Base-by-base conservation (phyloP, 441 rosid genomes). In the Populus tomentosa region DNA sequence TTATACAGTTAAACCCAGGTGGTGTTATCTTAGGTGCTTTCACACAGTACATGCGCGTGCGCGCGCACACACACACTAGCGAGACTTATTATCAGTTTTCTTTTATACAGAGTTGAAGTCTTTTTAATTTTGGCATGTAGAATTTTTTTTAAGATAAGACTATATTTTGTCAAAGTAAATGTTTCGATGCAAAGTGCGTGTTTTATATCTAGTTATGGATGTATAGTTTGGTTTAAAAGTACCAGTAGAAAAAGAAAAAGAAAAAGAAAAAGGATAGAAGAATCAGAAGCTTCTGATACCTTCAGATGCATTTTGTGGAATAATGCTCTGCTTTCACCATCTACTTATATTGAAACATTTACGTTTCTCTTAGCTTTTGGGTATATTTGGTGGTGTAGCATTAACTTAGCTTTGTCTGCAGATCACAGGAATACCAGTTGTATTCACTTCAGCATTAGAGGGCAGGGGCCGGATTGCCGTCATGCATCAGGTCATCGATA, bases 401-500 rank as follows among this genome's bases (percentile, higher is more conserved):
- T n/a, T 72, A 53, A 24, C 68, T 18, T 63, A 70, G 68, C 46
- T 71, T 63, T 61, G 62, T 33, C 68, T 67, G 82, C 89, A 94
- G 98, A 87, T 90, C 66, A 87, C 94, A 0, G 94, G 95, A 73
- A 91, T 94, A 78, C 97, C 98, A 0, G 92, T 91, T 71, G 85
- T 94, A 71, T 94, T 93, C 80, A 90, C 80, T 77, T 91, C 98
- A 40, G 98, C 98, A 53, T 78, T 89, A 84, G 95, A 94, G 70
- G 97, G 98, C 75, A 93, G 80, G 78, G 98, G 97, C 68, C 86
- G 94, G 40, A 61, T 81, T n/a, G 87, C 87, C 63, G 95, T 94
- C 63, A 89, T 93, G 97, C 85, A 33, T 24, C 86, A 91, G 84
- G 98, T 94, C 56, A 82, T 86, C 28, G 92, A 87, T 69, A 87